Evolutionary conservation across 495 filamentous ascomycete species (phyloP).

Genomic region (Penicillium nucicola): DNA sequence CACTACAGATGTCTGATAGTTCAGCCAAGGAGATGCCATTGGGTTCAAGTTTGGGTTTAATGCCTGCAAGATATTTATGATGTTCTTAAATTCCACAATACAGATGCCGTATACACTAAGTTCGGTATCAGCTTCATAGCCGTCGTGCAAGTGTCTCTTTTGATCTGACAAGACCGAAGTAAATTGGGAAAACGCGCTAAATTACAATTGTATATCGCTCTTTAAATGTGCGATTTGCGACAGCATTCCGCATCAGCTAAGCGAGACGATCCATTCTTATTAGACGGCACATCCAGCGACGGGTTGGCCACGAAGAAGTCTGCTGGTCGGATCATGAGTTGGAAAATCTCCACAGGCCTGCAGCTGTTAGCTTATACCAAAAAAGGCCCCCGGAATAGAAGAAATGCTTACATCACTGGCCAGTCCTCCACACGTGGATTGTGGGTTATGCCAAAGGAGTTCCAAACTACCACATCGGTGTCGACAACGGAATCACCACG

Average conservation of each 20-base stretch:
- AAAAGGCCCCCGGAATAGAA: background rate
- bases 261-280: constrained; percentile 50
- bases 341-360: constrained; percentile 57
- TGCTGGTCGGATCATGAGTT: constrained; percentile 65
- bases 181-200: too few species aligned
- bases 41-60: too few species aligned
- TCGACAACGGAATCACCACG: constrained; percentile 50
- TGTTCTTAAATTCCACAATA: too few species aligned
- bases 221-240: constrained; percentile 32
- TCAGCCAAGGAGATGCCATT: too few species aligned
- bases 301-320: constrained; percentile 79
- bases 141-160: too few species aligned
- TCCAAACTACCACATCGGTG: constrained; percentile 47
- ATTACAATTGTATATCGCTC: too few species aligned
- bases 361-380: constrained; percentile 3
- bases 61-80: too few species aligned
- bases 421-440: constrained; percentile 63
- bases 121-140: too few species aligned
- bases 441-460: constrained; percentile 62
- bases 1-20: too few species aligned
- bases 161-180: too few species aligned
- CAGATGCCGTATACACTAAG: too few species aligned
- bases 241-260: constrained; percentile 41
- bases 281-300: constrained; percentile 66
- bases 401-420: constrained; percentile 58